These are phyloP conservation scores for Canariomyces notabilis DNA, from an alignment of 2,329 filamentous ascomycete genomes.

Conservation along the genomic window DNA sequence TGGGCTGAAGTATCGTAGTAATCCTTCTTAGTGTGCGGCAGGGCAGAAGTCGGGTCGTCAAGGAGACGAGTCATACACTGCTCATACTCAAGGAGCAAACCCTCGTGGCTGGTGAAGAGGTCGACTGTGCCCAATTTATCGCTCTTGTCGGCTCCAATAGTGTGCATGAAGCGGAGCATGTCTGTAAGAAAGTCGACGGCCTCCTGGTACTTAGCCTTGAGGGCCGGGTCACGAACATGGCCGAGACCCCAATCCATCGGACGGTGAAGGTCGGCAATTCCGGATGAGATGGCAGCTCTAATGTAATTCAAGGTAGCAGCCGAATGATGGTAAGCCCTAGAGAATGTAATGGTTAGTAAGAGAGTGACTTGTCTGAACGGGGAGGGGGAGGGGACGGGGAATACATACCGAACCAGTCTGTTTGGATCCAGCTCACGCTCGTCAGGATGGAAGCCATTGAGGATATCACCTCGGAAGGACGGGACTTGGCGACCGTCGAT, in stretches of 20 bases:
- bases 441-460: slow-evolving; percentile 80
- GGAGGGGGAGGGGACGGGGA: neutral
- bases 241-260: slow-evolving; percentile 93
- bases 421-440: slow-evolving; percentile 76
- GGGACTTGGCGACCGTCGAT: slow-evolving; percentile 76
- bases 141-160: slow-evolving; percentile 82
- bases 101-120: slow-evolving; percentile 93
- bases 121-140: slow-evolving; percentile 87
- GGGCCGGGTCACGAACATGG: slow-evolving; percentile 76
- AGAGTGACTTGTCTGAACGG: neutral
- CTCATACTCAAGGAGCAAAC: slow-evolving; percentile 90
- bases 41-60: slow-evolving; percentile 43
- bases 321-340: slow-evolving; percentile 87
- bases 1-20: slow-evolving; percentile 95
- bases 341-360: neutral
- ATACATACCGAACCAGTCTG: slow-evolving; percentile 63
- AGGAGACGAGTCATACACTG: slow-evolving; percentile 76
- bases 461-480: slow-evolving; percentile 90
- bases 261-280: slow-evolving; percentile 88
- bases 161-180: slow-evolving; percentile 88
- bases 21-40: slow-evolving; percentile 42
- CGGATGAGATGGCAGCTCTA: slow-evolving; percentile 74
- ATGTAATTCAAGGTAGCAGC: slow-evolving; percentile 93
- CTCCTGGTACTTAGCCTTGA: slow-evolving; percentile 79
- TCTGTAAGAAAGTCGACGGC: slow-evolving; percentile 86